Evolutionary conservation across 179 eudicot genomes (phyloP), one percentile per base, ranked within the genome.

Genomic region (Silene vulgaris): DNA sequence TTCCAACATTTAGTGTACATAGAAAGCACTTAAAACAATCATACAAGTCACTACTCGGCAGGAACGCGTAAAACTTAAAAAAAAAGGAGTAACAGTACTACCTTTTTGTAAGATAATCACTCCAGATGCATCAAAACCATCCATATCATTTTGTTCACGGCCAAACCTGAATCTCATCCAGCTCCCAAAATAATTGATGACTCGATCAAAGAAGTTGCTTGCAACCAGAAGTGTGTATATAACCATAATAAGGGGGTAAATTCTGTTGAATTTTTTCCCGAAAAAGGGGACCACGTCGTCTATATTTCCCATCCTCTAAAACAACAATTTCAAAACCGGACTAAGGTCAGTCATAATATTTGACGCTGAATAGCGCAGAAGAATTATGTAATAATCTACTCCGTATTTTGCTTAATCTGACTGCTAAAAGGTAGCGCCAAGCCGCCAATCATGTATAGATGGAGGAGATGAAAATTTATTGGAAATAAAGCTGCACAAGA

Each of bases 181-280:
- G 85, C 86, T 88, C 76, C 99, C 99, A 72, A 89, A 88, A 75
- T 79, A 89, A 63, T 82, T 82, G 79, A 89, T 85, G 74, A 95
- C 82, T 73, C 90, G 91, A 77, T 88, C 88, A 82, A 95, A 92
- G 91, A 90, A 90, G 79, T 89, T 90, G 80, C 97, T 83, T n/a
- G 90, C 96, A 70, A 95, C 90, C 85, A 95, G 76, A 52, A 95
- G 75, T 0, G 97, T 95, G 76, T 88, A 95, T 30, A 95, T 79
- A 80, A 95, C 97, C 99, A 95, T 95, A 69, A 95, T 88, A 74
- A 95, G 95, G 2, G 99, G 99, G 84, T 87, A 95, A 2, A 95
- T 87, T 85, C 82, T 89, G 86, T 95, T 95, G 80, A 95, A 95
- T 57, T 87, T 85, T 77, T 71, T 76, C 61, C 99, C 99, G 64